Evolutionary conservation across 1,284 basidiomycete species (phyloP).

Genomic region (Rhodotorula glutinis): DNA sequence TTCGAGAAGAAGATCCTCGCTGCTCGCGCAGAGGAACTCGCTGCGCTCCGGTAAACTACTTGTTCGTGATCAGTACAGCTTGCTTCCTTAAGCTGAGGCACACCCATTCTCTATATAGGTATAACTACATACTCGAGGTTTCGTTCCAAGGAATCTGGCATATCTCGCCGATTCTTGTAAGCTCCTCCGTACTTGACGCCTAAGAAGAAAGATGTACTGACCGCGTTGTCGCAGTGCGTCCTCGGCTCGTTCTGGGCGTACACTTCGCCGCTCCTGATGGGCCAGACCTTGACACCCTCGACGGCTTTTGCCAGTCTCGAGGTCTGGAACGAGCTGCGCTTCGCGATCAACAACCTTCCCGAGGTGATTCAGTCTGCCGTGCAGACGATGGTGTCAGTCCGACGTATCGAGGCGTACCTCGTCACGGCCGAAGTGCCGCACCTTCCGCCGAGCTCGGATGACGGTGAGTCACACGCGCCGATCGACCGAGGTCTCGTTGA

Average conservation of each 20-base stretch:
- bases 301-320: conserved; percentile 72
- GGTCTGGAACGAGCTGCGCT: conserved; percentile 83
- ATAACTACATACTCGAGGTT: conserved; percentile 70
- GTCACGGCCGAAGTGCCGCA: conserved; percentile 34
- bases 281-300: conserved; percentile 70
- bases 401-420: conserved; percentile 67
- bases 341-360: conserved; percentile 76
- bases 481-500: conserved; percentile 44
- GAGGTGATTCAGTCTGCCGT: conserved; percentile 47
- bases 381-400: conserved; percentile 76
- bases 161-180: conserved; percentile 42
- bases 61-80: too few species aligned
- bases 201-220: neutral
- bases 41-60: neutral
- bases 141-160: conserved; percentile 78
- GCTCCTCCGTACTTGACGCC: neutral
- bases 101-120: too few species aligned
- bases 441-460: neutral
- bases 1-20: conserved; percentile 74
- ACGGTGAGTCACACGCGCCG: conserved; percentile 44
- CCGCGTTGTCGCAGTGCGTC: conserved; percentile 41
- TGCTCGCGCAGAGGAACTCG: conserved; percentile 25
- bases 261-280: conserved; percentile 53
- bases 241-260: conserved; percentile 49
- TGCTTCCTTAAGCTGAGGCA: too few species aligned